Percentiles rank a stretch among this genome's conserved stretches.
Evolutionary conservation across 768 basidiomycete genomes (phyloP).

Genomic region (Tulasnella sp.): DNA sequence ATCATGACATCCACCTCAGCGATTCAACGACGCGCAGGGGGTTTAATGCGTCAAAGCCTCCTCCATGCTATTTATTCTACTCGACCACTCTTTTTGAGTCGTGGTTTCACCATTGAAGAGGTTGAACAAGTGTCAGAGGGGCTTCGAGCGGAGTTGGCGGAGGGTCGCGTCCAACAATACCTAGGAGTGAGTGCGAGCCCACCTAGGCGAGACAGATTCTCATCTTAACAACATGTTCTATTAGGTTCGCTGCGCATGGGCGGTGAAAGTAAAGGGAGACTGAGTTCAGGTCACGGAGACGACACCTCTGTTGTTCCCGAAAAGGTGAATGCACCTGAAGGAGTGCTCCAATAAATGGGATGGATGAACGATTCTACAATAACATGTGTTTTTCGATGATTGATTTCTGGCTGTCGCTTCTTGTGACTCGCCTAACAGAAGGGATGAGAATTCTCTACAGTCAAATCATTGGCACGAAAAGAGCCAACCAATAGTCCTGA

Average conservation of each 20-base stretch:
- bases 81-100: not conserved
- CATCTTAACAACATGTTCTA: not conserved
- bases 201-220: not conserved
- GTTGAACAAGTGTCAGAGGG: not conserved
- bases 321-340: not conserved
- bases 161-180: not conserved
- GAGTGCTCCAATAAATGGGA: not conserved
- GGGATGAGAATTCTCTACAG: not conserved
- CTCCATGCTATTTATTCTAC: not conserved
- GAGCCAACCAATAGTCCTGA: slow-evolving; percentile 76
- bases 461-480: not conserved
- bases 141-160: not conserved
- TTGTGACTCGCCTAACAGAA: slow-evolving; percentile 64
- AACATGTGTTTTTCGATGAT: slow-evolving; percentile 27
- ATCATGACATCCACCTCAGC: not conserved
- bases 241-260: not conserved
- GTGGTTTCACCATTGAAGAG: not conserved
- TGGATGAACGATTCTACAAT: slow-evolving; percentile 31
- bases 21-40: not conserved
- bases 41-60: not conserved
- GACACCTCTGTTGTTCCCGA: not conserved
- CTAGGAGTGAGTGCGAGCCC: not conserved
- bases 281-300: not conserved
- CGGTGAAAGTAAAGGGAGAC: not conserved
- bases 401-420: slow-evolving; percentile 61